Conservation (phyloP, 2,329 filamentous ascomycete species). For the Diaporthe vaccinii region DNA sequence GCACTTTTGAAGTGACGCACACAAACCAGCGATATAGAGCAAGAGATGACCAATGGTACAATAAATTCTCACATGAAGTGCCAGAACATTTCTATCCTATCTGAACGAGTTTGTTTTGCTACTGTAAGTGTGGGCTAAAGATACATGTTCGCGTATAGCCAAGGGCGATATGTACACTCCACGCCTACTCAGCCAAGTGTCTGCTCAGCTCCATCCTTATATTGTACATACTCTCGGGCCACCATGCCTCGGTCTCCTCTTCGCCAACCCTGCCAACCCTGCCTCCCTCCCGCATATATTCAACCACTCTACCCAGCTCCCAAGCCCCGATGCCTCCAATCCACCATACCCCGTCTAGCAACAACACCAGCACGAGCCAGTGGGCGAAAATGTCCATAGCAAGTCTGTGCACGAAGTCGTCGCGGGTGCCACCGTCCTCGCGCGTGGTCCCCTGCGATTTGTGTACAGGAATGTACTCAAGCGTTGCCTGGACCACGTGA, state of each 20-base stretch:
- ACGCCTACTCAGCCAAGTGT: neutral
- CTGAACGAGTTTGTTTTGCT: neutral
- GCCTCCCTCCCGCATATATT: constrained; percentile 35
- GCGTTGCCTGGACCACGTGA: constrained; percentile 50
- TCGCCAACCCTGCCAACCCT: constrained; percentile 35
- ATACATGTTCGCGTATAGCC: neutral
- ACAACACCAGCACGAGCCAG: constrained; percentile 54
- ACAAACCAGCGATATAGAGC: no score
- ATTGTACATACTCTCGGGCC: constrained; percentile 53
- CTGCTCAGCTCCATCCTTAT: constrained; percentile 39
- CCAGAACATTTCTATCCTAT: neutral
- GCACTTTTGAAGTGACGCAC: constrained; percentile 16
- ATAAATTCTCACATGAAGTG: neutral
- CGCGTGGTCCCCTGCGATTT: neutral
- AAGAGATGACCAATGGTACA: neutral
- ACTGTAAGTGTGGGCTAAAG: neutral
- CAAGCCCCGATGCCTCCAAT: constrained; percentile 53
- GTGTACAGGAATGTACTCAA: constrained; percentile 43
- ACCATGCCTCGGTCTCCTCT: constrained; percentile 47
- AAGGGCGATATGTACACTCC: neutral
- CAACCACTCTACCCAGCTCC: constrained; percentile 50
- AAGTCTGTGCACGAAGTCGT: constrained; percentile 43
- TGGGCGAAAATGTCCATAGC: constrained; percentile 55
- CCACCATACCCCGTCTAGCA: constrained; percentile 58
- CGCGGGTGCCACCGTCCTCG: neutral